Evolutionary conservation across 2,329 filamentous ascomycete species (phyloP).

Genomic region (Ascomycota sp.): DNA sequence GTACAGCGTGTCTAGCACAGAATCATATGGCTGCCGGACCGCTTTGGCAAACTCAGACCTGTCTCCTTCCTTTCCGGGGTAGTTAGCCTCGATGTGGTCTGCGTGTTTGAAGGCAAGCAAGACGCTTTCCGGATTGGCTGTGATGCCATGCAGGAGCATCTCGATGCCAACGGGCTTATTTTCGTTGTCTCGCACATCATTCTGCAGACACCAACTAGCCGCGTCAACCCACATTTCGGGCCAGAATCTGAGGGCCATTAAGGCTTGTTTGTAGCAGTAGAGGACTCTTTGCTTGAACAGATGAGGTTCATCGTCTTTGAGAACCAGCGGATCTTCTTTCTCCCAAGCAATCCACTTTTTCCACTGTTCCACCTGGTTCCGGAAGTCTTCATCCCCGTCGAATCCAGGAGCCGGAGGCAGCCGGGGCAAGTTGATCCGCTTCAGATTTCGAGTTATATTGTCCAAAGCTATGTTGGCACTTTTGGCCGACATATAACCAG

Average conservation of each 20-base stretch:
- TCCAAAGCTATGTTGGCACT: constrained; percentile 78
- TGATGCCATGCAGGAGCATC: constrained; percentile 61
- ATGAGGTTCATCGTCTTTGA: constrained; percentile 58
- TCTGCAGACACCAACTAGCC: constrained; percentile 74
- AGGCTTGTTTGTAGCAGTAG: constrained; percentile 78
- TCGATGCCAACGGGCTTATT: constrained; percentile 40
- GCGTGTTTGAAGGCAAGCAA: constrained; percentile 74
- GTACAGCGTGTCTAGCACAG: constrained; percentile 70
- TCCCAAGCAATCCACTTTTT: constrained; percentile 90
- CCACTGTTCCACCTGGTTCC: constrained; percentile 71
- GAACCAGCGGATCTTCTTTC: constrained; percentile 70
- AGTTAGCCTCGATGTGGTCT: constrained; percentile 63
- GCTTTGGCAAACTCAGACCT: constrained; percentile 55
- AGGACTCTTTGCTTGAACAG: constrained; percentile 58
- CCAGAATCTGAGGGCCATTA: constrained; percentile 86
- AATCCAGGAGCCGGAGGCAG: constrained; percentile 70
- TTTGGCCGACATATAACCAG: constrained; percentile 87
- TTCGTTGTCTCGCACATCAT: constrained; percentile 41
- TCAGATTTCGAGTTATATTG: constrained; percentile 57
- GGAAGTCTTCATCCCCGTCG: constrained; percentile 66
- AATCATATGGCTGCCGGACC: constrained; percentile 65
- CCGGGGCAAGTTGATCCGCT: constrained; percentile 54
- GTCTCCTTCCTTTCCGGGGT: constrained; percentile 55
- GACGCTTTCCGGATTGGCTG: constrained; percentile 82
- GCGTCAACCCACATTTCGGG: constrained; percentile 92